These are phyloP conservation scores for Dorcoceras hygrometricum DNA, from an alignment of 257 asterid genomes.

Conservation along the genomic window DNA sequence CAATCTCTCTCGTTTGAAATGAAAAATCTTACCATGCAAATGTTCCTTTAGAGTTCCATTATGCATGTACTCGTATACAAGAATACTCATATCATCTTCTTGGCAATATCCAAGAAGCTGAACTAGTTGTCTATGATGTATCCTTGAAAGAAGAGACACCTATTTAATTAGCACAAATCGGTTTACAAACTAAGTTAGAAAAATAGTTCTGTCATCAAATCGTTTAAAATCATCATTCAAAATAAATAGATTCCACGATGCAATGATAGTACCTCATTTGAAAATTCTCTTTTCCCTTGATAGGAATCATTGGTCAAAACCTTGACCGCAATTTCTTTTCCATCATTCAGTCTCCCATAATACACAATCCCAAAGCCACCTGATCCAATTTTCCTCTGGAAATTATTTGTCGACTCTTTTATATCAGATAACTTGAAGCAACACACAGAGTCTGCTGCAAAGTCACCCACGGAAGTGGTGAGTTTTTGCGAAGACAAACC, in stretches of 20 bases:
- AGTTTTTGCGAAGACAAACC: conserved; percentile 42
- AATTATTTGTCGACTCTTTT: conserved; percentile 73
- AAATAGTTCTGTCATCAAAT: not conserved
- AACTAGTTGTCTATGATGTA: conserved; percentile 94
- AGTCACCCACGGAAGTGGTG: conserved; percentile 50
- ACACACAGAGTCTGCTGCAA: conserved; percentile 78
- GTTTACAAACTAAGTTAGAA: not conserved
- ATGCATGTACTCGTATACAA: conserved; percentile 94
- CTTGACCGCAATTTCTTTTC: conserved; percentile 91
- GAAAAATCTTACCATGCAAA: conserved; percentile 59
- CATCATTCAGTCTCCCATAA: conserved; percentile 78
- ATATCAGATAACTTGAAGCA: conserved; percentile 75
- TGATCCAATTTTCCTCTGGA: conserved; percentile 77
- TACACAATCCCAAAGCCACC: conserved; percentile 96
- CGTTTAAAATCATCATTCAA: not conserved
- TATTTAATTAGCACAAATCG: conserved; percentile 27
- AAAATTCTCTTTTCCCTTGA: conserved; percentile 89
- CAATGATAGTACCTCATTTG: conserved; percentile 67
- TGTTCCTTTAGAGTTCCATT: conserved; percentile 93
- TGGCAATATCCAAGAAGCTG: conserved; percentile 97
- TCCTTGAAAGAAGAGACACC: conserved; percentile 98
- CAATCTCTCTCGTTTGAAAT: not conserved
- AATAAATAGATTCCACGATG: not conserved
- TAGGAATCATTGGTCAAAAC: conserved; percentile 76
- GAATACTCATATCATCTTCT: conserved; percentile 86